A percentile compares a stretch with the other conserved stretches of the same genome.
Evolutionary conservation across 169 alveolate genomes (phyloP).

Genomic region (Sarcocystis neurona): DNA sequence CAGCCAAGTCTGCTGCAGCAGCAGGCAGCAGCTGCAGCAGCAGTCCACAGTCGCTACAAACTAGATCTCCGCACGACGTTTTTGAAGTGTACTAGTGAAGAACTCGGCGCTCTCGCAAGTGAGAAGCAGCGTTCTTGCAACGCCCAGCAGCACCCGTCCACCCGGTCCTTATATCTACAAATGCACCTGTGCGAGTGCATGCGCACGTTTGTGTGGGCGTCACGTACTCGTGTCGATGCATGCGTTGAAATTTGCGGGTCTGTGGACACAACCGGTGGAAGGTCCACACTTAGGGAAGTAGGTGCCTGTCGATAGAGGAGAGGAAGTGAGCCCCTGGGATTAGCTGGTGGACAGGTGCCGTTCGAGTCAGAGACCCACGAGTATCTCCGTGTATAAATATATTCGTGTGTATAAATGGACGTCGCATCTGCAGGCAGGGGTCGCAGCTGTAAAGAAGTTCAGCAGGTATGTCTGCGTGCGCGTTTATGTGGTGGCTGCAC

Average conservation of each 20-base stretch:
- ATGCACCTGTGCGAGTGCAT: background rate
- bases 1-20: background rate
- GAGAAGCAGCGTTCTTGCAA: background rate
- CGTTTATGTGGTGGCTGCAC: no score
- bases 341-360: no score
- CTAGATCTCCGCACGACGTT: conserved; percentile 31
- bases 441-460: no score
- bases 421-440: no score
- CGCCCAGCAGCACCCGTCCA: background rate
- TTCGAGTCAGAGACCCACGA: no score
- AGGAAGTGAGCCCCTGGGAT: no score
- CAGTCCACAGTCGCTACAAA: conserved; percentile 21
- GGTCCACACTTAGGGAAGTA: no score
- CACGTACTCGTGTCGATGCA: background rate
- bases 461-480: no score
- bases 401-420: no score
- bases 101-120: background rate
- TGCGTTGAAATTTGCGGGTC: background rate
- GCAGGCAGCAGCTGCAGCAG: conserved; percentile 30
- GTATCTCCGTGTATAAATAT: no score
- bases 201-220: background rate
- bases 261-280: background rate
- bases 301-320: no score
- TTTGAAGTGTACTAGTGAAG: background rate
- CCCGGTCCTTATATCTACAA: background rate